These are phyloP conservation scores for Colletotrichum eleusines DNA, from an alignment of 2,329 filamentous ascomycete species.

Conservation along the genomic window DNA sequence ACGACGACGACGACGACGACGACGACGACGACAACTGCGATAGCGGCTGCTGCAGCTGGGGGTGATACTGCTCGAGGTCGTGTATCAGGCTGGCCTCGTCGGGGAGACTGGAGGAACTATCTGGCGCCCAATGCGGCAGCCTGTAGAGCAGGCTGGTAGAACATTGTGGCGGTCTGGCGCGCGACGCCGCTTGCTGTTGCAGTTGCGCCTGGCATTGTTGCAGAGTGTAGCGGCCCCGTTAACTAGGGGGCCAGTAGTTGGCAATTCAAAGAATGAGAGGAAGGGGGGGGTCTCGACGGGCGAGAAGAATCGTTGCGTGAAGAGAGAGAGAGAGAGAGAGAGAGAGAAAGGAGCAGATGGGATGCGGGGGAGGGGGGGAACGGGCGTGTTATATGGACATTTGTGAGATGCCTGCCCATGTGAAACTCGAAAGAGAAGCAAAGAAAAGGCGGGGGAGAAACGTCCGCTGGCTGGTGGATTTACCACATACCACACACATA, in stretches of 20 bases:
- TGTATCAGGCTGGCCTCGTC: constrained; percentile 30
- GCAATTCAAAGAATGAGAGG: constrained; percentile 1
- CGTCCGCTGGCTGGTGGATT: background rate
- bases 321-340: background rate
- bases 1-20: constrained; percentile 24
- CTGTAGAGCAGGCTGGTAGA: constrained; percentile 30
- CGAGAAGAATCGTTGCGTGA: constrained; percentile 10
- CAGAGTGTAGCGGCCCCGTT: constrained; percentile 42
- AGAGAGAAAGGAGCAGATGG: background rate
- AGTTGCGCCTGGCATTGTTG: constrained; percentile 38
- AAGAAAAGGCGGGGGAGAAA: background rate
- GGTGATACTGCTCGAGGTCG: constrained; percentile 15
- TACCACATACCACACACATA: too few relatives aligned
- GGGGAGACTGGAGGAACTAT: constrained; percentile 27
- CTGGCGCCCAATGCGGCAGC: constrained; percentile 26
- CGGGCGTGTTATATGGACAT: constrained; percentile 14
- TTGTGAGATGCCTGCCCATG: background rate
- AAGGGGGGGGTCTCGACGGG: constrained; percentile 15
- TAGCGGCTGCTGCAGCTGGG: background rate
- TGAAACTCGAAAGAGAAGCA: background rate
- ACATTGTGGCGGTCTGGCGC: constrained; percentile 22
- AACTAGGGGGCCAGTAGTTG: constrained; percentile 29
- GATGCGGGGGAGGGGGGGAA: constrained; percentile 1
- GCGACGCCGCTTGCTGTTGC: constrained; percentile 20
- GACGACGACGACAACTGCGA: constrained; percentile 23